Conservation (phyloP, 306 rosid species). For the Pyrus betulifolia region DNA sequence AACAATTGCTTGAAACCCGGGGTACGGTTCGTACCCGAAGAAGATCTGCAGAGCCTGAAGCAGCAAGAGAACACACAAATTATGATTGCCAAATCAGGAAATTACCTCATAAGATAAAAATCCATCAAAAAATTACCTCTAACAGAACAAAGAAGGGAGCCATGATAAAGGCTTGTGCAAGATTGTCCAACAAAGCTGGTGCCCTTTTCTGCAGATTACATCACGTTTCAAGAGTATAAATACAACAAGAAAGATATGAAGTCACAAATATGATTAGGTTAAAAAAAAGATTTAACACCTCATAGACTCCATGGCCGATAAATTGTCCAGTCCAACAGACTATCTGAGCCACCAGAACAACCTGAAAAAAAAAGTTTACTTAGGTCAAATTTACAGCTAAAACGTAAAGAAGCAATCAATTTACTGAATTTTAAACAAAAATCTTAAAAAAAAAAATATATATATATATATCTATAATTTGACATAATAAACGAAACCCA, state of each 20-base stretch:
- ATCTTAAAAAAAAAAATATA: background rate
- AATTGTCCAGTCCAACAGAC: constrained; percentile 80
- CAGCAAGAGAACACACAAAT: background rate
- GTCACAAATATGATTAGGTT: background rate
- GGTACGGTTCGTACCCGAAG: constrained; percentile 65
- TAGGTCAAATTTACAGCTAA: background rate
- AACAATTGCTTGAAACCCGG: constrained; percentile 58
- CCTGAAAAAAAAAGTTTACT: constrained; percentile 28
- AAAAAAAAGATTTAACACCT: constrained; percentile 34
- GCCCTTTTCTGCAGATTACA: constrained; percentile 52
- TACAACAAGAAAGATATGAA: background rate
- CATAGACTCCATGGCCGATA: constrained; percentile 71
- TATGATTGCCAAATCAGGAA: background rate
- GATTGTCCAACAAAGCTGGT: constrained; percentile 79
- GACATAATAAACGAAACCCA: background rate
- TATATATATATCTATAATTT: too few relatives aligned
- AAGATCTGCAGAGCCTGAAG: constrained; percentile 49
- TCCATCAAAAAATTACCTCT: constrained; percentile 44
- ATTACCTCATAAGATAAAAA: background rate
- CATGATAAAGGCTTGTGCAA: constrained; percentile 70
- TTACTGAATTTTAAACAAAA: background rate
- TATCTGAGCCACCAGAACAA: constrained; percentile 62
- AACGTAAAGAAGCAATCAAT: background rate
- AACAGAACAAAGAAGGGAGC: constrained; percentile 88
- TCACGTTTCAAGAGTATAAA: background rate